A percentile compares a stretch with the other conserved stretches of the same genome.
phyloP scores from a whole-genome alignment of 306 rosid species.

The Hippophae tibetana region DNA sequence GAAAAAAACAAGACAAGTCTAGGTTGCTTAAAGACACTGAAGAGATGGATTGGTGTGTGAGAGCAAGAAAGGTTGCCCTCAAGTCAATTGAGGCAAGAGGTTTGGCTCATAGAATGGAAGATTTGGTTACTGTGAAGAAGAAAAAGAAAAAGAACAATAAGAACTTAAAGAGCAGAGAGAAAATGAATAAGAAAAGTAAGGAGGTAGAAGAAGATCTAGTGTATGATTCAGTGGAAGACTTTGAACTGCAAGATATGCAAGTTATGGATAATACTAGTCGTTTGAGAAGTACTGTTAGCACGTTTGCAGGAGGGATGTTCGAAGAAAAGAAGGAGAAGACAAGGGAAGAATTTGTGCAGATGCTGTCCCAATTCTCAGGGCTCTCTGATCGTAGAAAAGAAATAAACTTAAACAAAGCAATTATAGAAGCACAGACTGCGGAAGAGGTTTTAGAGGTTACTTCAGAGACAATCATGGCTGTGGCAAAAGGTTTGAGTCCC shows the following conservation, averaged over 20 bases:
- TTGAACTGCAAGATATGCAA: conserved; percentile 16
- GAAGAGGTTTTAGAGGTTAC: conserved; percentile 70
- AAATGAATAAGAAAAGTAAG: conserved; percentile 31
- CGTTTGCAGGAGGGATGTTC: conserved; percentile 53
- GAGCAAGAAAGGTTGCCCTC: conserved; percentile 69
- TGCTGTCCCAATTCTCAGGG: conserved; percentile 69
- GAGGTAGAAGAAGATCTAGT: conserved; percentile 26
- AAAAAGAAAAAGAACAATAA: conserved; percentile 46
- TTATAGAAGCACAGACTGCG: conserved; percentile 70
- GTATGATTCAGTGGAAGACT: conserved; percentile 35
- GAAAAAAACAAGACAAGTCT: conserved; percentile 33
- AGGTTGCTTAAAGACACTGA: conserved; percentile 47
- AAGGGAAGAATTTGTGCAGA: conserved; percentile 49
- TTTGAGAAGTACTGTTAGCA: conserved; percentile 41
- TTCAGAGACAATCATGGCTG: conserved; percentile 63
- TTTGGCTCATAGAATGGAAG: conserved; percentile 40
- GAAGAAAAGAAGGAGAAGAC: conserved; percentile 47
- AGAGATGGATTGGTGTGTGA: conserved; percentile 81
- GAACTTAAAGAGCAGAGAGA: conserved; percentile 31
- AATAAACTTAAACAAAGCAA: conserved; percentile 58
- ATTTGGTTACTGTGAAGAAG: conserved; percentile 42
- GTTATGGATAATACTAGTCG: conserved; percentile 20
- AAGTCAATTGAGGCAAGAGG: conserved; percentile 62
- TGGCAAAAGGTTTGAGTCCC: conserved; percentile 79
- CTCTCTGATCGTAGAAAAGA: conserved; percentile 74